Conservation (phyloP, 371 early-diverging fungal species). For the Mucor sp. region DNA sequence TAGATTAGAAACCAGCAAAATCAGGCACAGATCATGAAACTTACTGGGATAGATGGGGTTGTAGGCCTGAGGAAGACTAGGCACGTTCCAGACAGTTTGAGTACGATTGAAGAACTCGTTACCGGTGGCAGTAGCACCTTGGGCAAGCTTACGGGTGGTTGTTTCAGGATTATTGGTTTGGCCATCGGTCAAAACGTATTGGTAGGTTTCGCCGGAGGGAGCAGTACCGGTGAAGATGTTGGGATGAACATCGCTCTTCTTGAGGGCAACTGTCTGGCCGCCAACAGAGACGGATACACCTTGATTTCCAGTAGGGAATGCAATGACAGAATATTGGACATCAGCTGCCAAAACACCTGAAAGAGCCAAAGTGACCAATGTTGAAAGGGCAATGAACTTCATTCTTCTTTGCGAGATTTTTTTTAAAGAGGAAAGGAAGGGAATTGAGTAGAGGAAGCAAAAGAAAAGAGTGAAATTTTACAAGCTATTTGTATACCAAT, state of each 20-base stretch:
- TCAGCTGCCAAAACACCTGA: conserved; percentile 26
- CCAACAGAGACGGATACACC: conserved; percentile 38
- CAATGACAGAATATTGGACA: conserved; percentile 45
- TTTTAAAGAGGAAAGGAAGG: conserved; percentile 1
- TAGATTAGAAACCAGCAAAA: conserved; percentile 44
- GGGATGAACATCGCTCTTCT: conserved; percentile 26
- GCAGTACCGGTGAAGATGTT: conserved; percentile 42
- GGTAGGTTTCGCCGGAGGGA: conserved; percentile 38
- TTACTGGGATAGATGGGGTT: conserved; percentile 51
- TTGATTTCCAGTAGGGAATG: conserved; percentile 38
- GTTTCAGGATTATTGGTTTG: conserved; percentile 23
- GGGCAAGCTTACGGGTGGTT: conserved; percentile 36
- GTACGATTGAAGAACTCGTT: conserved; percentile 59
- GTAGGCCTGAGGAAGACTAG: conserved; percentile 56
- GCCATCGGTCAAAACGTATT: conserved; percentile 33
- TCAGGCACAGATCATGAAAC: conserved; percentile 30
- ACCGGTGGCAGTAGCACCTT: conserved; percentile 41
- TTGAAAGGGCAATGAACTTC: conserved; percentile 17
- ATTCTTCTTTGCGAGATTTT: conserved; percentile 2
- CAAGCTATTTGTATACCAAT: background rate
- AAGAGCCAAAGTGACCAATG: conserved; percentile 12
- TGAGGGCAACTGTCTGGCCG: conserved; percentile 30
- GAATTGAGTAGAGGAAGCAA: conserved; percentile 1
- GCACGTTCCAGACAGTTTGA: conserved; percentile 43
- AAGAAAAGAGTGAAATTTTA: background rate